These are phyloP conservation scores for Pseudogymnoascus sp. DNA, from an alignment of 2,329 filamentous ascomycete genomes.

Conservation along the genomic window DNA sequence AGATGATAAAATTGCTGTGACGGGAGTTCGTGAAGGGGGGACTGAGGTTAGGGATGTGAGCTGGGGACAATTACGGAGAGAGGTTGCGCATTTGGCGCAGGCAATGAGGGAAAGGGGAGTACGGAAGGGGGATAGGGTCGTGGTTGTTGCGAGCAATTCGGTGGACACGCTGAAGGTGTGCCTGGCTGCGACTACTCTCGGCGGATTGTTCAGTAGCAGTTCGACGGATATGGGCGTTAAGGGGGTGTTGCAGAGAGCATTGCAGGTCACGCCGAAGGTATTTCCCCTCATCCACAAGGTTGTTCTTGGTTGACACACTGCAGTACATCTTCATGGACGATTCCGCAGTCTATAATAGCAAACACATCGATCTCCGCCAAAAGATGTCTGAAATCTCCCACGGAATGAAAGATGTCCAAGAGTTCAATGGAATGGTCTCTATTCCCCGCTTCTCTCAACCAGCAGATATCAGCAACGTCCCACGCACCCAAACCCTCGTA, in stretches of 20 bases:
- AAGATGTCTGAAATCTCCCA: constrained; percentile 61
- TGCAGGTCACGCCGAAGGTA: constrained; percentile 65
- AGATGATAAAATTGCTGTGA: constrained; percentile 60
- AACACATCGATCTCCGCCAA: constrained; percentile 57
- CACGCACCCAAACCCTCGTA: constrained; percentile 29
- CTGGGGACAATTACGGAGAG: constrained; percentile 56
- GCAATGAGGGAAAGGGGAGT: constrained; percentile 62
- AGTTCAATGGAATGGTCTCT: constrained; percentile 56
- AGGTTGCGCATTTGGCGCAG: constrained; percentile 51
- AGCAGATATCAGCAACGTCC: constrained; percentile 48
- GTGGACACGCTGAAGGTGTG: constrained; percentile 66
- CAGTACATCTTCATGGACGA: constrained; percentile 78
- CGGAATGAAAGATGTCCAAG: constrained; percentile 50
- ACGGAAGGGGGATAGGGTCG: constrained; percentile 62
- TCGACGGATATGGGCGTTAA: constrained; percentile 79
- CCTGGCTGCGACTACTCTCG: constrained; percentile 60
- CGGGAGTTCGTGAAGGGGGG: constrained; percentile 62
- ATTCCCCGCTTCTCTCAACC: constrained; percentile 57
- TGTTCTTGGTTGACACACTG: not conserved
- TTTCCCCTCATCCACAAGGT: not conserved
- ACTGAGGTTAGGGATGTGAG: constrained; percentile 48
- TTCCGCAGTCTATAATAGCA: constrained; percentile 69
- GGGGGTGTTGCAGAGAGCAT: constrained; percentile 64
- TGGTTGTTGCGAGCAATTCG: constrained; percentile 66
- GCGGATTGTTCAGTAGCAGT: constrained; percentile 65